Conservation (phyloP, 2,329 filamentous ascomycete species). For the Colletotrichum brevisporum region DNA sequence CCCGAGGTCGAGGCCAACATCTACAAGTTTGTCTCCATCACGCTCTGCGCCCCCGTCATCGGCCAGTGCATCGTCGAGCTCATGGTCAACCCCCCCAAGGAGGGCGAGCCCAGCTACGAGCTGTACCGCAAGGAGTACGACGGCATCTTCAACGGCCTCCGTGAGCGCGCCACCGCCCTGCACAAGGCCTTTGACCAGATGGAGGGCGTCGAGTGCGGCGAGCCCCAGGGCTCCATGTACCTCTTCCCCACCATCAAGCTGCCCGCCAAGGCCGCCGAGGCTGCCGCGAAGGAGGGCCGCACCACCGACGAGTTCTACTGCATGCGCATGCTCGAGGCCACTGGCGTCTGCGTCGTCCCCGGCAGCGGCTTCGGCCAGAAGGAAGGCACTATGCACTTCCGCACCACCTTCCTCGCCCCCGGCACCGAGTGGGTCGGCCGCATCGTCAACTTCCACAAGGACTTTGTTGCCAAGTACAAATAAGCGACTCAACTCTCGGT, state of each 20-base stretch:
- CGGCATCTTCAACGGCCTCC: conserved; percentile 83
- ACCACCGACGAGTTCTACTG: conserved; percentile 94
- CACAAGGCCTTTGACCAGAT: conserved; percentile 93
- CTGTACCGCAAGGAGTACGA: conserved; percentile 90
- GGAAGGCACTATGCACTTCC: conserved; percentile 91
- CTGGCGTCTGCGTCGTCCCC: conserved; percentile 93
- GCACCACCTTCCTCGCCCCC: conserved; percentile 96
- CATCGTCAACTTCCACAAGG: conserved; percentile 90
- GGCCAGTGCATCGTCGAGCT: conserved; percentile 97
- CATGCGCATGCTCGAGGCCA: conserved; percentile 90
- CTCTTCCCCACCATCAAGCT: conserved; percentile 95
- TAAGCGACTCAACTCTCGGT: conserved; percentile 47
- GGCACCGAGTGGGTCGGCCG: conserved; percentile 94
- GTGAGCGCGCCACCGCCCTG: conserved; percentile 84
- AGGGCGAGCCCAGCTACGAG: conserved; percentile 86
- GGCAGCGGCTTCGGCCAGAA: conserved; percentile 96
- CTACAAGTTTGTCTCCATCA: conserved; percentile 99
- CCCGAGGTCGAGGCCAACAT: conserved; percentile 89
- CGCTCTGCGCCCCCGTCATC: conserved; percentile 93
- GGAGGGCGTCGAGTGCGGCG: conserved; percentile 94
- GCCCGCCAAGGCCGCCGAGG: conserved; percentile 80
- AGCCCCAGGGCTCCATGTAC: conserved; percentile 97
- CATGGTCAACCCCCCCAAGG: conserved; percentile 94
- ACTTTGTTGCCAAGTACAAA: conserved; percentile 88
- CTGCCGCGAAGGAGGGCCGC: conserved; percentile 81